Evolutionary conservation across 169 alveolate genomes (phyloP), one percentile per base, ranked within the genome.

Genomic region (Cryptosporidium ubiquitum): DNA sequence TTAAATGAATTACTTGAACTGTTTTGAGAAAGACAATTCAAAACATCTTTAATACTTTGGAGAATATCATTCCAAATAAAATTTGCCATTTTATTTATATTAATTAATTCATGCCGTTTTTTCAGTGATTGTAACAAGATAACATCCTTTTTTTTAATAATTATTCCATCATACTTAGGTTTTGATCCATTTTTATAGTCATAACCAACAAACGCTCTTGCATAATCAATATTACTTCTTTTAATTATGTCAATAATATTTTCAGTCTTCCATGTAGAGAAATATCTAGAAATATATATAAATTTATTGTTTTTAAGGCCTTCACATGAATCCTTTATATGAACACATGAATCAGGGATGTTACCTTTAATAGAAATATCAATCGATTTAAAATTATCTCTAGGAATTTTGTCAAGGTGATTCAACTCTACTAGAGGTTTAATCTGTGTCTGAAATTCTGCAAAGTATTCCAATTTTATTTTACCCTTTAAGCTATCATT

Each of bases 361-460:
- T 39, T 58, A 6, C 75, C 66, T 33, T 79, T 79, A 64, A 44
- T 66, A 7, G 89, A 42, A 40, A 64, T 33, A 61, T 79, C 42
- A 20, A 79, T 42, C 6, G 57, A 29, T 26, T 39, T 35, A 31
- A 44, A 79, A 18, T 42, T n/a, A 33, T 61, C 66, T 37, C n/a
- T 47, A 5, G 89, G 89, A 18, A 79, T 64, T 44, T 60, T n/a
- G 61, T 79, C 75, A 37, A 42, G 60, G 52, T 29, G 61, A 31
- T 58, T 61, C 16, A 79, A 23, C 49, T 79, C 89, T 0, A 29
- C 39, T 33, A 79, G n/a, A 3, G 74, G 79, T 64, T 61, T 64
- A 16, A 79, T 61, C 61, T 79, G 79, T 9, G 89, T 79, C 51
- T 79, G 89, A 47, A 37, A 79, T 47, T 79, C 89, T 20, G 89